Evolutionary conservation across 1,284 basidiomycete species (phyloP).

Genomic region (Naganishia cerealis): DNA sequence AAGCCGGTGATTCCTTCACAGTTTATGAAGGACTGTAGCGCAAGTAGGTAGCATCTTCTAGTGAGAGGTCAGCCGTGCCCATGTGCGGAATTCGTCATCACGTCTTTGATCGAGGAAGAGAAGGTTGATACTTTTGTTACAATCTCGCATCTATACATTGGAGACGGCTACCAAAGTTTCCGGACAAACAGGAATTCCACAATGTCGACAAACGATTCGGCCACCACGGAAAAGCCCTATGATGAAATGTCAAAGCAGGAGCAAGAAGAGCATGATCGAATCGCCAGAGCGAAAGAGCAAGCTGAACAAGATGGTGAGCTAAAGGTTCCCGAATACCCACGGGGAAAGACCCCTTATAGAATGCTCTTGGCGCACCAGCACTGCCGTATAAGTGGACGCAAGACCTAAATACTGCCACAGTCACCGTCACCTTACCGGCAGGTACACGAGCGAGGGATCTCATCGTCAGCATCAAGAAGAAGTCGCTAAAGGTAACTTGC

Average conservation of each 20-base stretch:
- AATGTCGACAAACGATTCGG: neutral
- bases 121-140: no score
- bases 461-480: conserved; percentile 72
- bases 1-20: no score
- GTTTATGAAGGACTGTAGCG: no score
- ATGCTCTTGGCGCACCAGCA: conserved; percentile 56
- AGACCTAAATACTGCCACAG: conserved; percentile 80
- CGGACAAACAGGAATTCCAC: no score
- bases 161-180: no score
- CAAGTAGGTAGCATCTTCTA: no score
- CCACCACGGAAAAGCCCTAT: conserved; percentile 59
- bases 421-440: conserved; percentile 77
- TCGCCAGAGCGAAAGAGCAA: conserved; percentile 67
- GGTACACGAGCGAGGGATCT: conserved; percentile 83
- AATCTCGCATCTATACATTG: no score
- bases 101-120: no score
- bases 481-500: conserved; percentile 63
- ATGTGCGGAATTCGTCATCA: no score
- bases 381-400: conserved; percentile 93
- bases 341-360: neutral
- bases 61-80: no score
- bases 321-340: no score
- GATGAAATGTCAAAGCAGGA: conserved; percentile 77
- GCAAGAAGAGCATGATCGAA: conserved; percentile 68
- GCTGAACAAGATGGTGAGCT: conserved; percentile 79